These are phyloP conservation scores for Podaxis pistillaris DNA, from an alignment of 768 basidiomycete species.

Conservation along the genomic window DNA sequence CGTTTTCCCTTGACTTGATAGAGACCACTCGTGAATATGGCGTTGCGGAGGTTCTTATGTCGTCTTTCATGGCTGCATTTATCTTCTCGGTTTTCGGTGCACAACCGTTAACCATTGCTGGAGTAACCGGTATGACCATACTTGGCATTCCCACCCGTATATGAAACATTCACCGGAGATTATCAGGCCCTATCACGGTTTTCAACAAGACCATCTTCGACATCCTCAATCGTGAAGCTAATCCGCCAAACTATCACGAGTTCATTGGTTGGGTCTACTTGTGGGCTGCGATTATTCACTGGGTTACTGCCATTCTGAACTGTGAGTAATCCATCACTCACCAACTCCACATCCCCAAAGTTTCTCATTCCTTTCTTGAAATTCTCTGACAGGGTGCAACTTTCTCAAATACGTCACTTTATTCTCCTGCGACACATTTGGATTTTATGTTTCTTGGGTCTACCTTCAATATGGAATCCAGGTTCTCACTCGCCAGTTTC, in stretches of 20 bases:
- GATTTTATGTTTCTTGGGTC: constrained; percentile 90
- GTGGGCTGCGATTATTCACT: constrained; percentile 86
- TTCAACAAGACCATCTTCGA: constrained; percentile 89
- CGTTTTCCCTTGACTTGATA: constrained; percentile 90
- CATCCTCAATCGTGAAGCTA: constrained; percentile 55
- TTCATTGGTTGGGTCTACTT: constrained; percentile 93
- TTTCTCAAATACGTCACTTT: constrained; percentile 85
- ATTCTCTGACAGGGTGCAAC: constrained; percentile 58
- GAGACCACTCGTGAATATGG: constrained; percentile 90
- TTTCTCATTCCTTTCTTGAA: background rate
- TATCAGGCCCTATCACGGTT: constrained; percentile 82
- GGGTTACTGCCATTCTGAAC: constrained; percentile 77
- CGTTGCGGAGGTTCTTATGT: constrained; percentile 79
- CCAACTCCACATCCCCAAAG: background rate
- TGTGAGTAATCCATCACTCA: constrained; percentile 39
- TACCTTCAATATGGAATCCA: constrained; percentile 90
- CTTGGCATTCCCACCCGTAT: background rate
- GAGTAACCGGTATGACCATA: constrained; percentile 67
- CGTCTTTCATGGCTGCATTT: constrained; percentile 88
- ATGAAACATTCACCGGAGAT: background rate
- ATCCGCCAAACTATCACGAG: constrained; percentile 75
- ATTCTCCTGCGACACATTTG: constrained; percentile 91
- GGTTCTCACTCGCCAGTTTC: constrained; percentile 73
- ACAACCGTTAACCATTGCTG: constrained; percentile 89
- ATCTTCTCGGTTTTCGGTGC: constrained; percentile 85